A percentile compares a stretch with the other conserved stretches of the same genome.
Evolutionary conservation across 805 yeast species (phyloP).

Genomic region (Wickerhamomyces canadensis): DNA sequence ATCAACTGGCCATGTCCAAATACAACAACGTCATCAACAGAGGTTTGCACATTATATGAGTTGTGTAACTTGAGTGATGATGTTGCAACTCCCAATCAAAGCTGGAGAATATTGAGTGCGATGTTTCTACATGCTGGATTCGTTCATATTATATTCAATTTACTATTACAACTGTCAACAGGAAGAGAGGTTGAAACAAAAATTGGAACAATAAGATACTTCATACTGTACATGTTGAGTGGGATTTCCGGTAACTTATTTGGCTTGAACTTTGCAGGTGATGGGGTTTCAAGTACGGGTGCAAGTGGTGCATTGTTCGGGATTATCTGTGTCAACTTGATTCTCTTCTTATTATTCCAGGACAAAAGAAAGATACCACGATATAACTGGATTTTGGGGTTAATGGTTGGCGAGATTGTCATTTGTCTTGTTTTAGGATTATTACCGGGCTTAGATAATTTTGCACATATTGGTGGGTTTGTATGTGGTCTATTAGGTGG

Average conservation of each 20-base stretch:
- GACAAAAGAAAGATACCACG: slow-evolving; percentile 43
- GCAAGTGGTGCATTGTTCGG: slow-evolving; percentile 73
- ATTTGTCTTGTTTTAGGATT: slow-evolving; percentile 59
- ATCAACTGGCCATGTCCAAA: slow-evolving; percentile 63
- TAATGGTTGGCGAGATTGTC: slow-evolving; percentile 51
- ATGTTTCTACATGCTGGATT: slow-evolving; percentile 73
- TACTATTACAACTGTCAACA: slow-evolving; percentile 53
- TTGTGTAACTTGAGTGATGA: slow-evolving; percentile 56
- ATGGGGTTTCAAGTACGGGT: slow-evolving; percentile 62
- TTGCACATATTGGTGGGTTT: slow-evolving; percentile 73
- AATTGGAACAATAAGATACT: slow-evolving; percentile 50
- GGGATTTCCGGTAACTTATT: slow-evolving; percentile 65
- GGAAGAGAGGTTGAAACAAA: slow-evolving; percentile 54
- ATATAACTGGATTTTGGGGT: slow-evolving; percentile 39
- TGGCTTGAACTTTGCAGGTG: slow-evolving; percentile 66
- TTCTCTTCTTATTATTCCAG: slow-evolving; percentile 44
- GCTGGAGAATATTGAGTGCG: slow-evolving; percentile 67
- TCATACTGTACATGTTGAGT: slow-evolving; percentile 49
- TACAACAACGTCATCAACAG: slow-evolving; percentile 47
- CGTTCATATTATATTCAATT: slow-evolving; percentile 59
- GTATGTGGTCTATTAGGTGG: slow-evolving; percentile 52
- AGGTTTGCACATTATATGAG: slow-evolving; percentile 51
- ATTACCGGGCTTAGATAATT: slow-evolving; percentile 70
- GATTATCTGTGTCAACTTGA: slow-evolving; percentile 53
- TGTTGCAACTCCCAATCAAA: slow-evolving; percentile 48